Base-by-base conservation (phyloP, 2,329 filamentous ascomycete genomes). In the Diaporthe aspalathi region DNA sequence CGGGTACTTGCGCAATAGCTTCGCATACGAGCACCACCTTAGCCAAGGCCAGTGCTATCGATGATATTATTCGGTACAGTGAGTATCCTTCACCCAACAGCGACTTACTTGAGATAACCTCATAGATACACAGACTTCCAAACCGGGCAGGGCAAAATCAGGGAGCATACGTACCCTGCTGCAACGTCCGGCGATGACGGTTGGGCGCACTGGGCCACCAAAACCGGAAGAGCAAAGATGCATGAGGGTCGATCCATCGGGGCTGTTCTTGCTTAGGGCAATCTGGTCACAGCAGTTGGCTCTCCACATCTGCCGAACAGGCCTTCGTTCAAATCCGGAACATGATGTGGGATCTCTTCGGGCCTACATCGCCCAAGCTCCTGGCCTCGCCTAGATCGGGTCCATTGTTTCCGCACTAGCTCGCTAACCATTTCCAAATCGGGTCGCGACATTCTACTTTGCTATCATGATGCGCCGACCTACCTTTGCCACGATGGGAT, bases 371-470 rank as follows among this genome's bases (percentile, higher is more conserved):
- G 24, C 67, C 29, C 40, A 38, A 49, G 32, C 20, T 47, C 40
- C 22, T 62, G 32, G 40, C 50, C 24, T 73, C 45, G 45, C 24
- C 50, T 38, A 49, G 70, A 67, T 47, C 29, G 9, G 57, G 70
- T 76, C 74, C 72, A 57, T 49, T 56, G 52, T 70, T 77, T 75
- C 78, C 76, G 74, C 62, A 76, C 77, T 73, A 70, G 75, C 76
- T 79, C 76, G 79, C 79, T 81, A 79, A 81, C 73, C 74, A 73
- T 72, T 79, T 76, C 79, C 79, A 32, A 74, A 79, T 78, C 57
- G 74, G 76, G 76, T n/a, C 53, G 43, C 70, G 49, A 67, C 29
- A 74, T 72, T 68, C 72, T 70, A 24, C 70, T 52, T 40, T 74
- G 73, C 70, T 74, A 71, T 70, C 73, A 78, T 67, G 27, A 72